Percentiles rank a stretch among this genome's conserved stretches.
Conservation (phyloP, 2,329 filamentous ascomycete species). For the Sclerotinia glacialis region DNA sequence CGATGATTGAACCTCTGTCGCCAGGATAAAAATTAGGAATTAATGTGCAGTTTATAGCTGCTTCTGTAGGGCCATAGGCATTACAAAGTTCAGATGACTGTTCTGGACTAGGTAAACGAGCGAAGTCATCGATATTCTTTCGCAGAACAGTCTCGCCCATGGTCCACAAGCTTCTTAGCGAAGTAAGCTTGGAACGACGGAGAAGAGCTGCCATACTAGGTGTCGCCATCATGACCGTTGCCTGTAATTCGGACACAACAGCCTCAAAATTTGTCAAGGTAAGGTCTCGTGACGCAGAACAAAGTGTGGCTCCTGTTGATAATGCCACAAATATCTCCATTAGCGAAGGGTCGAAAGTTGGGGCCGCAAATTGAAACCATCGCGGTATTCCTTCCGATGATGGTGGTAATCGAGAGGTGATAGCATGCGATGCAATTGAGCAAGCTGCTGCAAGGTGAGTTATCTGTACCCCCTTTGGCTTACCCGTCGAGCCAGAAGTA, state of each 20-base stretch:
- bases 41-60: constrained; percentile 8
- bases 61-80: constrained; percentile 15
- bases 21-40: constrained; percentile 4
- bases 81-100: constrained; percentile 13
- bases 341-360: constrained; percentile 32
- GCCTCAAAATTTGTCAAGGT: constrained; percentile 12
- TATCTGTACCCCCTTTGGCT: constrained; percentile 40
- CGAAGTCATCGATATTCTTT: constrained; percentile 17
- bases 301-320: constrained; percentile 9
- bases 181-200: constrained; percentile 3
- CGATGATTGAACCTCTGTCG: constrained; percentile 9
- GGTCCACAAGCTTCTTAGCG: constrained; percentile 2
- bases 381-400: constrained; percentile 1
- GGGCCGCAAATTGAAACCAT: constrained; percentile 12
- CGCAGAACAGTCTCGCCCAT: constrained; percentile 14
- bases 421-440: constrained; percentile 9
- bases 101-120: background rate
- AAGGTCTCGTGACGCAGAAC: constrained; percentile 12
- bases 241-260: constrained; percentile 8
- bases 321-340: constrained; percentile 37
- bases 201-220: constrained; percentile 15
- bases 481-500: constrained; percentile 26
- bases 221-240: constrained; percentile 17
- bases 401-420: background rate
- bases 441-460: constrained; percentile 28